Percentiles rank a stretch among this genome's conserved stretches.
Evolutionary conservation across 805 yeast species (phyloP).

Genomic region (Cyberlindnera subsufficiens): DNA sequence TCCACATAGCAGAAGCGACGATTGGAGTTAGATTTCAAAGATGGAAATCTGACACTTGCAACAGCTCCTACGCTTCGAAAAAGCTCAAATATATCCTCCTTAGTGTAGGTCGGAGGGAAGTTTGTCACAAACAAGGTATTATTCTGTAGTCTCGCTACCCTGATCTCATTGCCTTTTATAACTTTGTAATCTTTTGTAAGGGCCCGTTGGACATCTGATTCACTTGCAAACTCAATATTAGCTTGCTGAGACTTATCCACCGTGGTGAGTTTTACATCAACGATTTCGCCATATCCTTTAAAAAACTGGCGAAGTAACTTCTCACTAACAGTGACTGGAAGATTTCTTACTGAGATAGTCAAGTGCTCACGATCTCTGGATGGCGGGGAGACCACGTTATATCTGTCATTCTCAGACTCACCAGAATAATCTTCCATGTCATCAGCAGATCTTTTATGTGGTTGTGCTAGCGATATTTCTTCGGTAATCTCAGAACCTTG

Average conservation of each 20-base stretch:
- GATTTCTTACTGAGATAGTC: slow-evolving; percentile 46
- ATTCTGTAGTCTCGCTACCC: slow-evolving; percentile 38
- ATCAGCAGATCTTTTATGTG: slow-evolving; percentile 9
- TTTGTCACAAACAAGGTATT: slow-evolving; percentile 70
- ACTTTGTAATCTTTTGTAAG: slow-evolving; percentile 52
- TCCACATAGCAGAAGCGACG: slow-evolving; percentile 76
- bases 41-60: slow-evolving; percentile 56
- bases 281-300: slow-evolving; percentile 54
- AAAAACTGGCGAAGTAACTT: slow-evolving; percentile 38
- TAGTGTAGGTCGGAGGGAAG: slow-evolving; percentile 52
- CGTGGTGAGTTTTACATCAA: slow-evolving; percentile 26
- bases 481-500: slow-evolving; percentile 5
- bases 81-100: slow-evolving; percentile 30
- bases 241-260: slow-evolving; percentile 31
- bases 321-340: slow-evolving; percentile 38
- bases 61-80: slow-evolving; percentile 39
- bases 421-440: slow-evolving; percentile 3
- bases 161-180: slow-evolving; percentile 36
- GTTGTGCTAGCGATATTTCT: not conserved
- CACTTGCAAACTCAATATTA: slow-evolving; percentile 49
- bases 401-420: not conserved
- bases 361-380: slow-evolving; percentile 53
- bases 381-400: slow-evolving; percentile 3
- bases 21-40: slow-evolving; percentile 44
- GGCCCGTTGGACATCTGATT: slow-evolving; percentile 47